Percentiles rank a stretch among this genome's conserved stretches.
These are phyloP conservation scores for Dothiorella sarmentorum DNA, from an alignment of 2,329 filamentous ascomycete genomes.

Conservation along the genomic window DNA sequence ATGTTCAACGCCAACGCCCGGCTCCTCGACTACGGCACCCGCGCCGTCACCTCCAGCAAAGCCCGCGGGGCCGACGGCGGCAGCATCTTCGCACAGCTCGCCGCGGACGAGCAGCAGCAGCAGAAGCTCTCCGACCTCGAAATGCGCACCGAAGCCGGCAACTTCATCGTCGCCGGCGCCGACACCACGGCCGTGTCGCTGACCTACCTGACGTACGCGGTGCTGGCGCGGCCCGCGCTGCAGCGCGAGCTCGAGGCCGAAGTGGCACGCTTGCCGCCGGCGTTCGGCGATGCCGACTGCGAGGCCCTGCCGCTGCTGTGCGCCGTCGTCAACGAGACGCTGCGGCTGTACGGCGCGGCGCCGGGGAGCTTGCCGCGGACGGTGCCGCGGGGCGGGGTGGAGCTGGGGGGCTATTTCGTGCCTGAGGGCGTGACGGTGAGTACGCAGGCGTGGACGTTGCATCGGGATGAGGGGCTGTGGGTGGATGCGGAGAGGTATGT, in stretches of 20 bases:
- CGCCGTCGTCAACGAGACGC: conserved; percentile 38
- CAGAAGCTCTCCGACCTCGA: conserved; percentile 33
- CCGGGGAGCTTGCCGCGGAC: conserved; percentile 35
- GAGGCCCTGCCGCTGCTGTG: conserved; percentile 31
- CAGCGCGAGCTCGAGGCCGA: conserved; percentile 26
- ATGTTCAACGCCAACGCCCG: conserved; percentile 36
- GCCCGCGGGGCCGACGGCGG: conserved; percentile 23
- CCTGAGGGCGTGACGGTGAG: conserved; percentile 35
- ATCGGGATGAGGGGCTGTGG: conserved; percentile 28
- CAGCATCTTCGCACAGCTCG: conserved; percentile 35
- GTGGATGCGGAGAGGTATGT: neutral
- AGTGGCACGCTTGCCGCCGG: conserved; percentile 22
- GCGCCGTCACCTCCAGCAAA: conserved; percentile 30
- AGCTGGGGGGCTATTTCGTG: conserved; percentile 34
- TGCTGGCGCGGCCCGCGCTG: conserved; percentile 25
- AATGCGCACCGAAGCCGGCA: conserved; percentile 32
- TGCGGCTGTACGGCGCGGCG: conserved; percentile 37
- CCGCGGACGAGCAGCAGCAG: conserved; percentile 31
- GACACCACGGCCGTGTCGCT: conserved; percentile 35
- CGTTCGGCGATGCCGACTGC: conserved; percentile 27
- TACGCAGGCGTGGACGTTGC: conserved; percentile 39
- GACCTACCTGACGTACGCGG: conserved; percentile 36
- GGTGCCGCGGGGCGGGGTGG: conserved; percentile 33
- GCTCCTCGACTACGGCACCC: conserved; percentile 30
- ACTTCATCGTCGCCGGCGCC: conserved; percentile 34